A percentile compares a stretch with the other conserved stretches of the same genome.
These are phyloP conservation scores for Acorus gramineus DNA, from an alignment of 106 monocot genomes.

Conservation along the genomic window DNA sequence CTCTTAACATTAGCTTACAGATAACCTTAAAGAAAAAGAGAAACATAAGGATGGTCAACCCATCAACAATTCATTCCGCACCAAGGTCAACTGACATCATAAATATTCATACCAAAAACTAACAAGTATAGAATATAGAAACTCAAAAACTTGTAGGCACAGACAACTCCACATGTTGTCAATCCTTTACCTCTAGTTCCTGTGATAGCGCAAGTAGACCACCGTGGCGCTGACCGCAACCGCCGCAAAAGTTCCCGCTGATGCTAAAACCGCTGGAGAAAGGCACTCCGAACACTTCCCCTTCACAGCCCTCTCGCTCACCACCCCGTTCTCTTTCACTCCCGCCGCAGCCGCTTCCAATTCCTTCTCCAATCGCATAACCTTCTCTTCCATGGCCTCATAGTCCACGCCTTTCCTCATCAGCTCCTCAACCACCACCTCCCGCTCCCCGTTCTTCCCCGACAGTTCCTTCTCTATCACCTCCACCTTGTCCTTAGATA, in stretches of 20 bases:
- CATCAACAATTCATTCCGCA: no score
- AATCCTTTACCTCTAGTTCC: neutral
- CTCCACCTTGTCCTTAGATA: neutral
- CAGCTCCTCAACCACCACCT: neutral
- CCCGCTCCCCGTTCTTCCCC: slow-evolving; percentile 1
- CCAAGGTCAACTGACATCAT: no score
- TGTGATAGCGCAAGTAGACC: slow-evolving; percentile 1
- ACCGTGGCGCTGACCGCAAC: neutral
- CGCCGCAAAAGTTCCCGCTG: slow-evolving; percentile 3
- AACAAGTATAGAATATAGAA: no score
- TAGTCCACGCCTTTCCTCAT: neutral
- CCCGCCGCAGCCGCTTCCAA: neutral
- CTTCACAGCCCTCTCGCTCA: neutral
- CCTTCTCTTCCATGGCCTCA: neutral
- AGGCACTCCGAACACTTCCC: neutral
- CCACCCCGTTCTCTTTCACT: neutral
- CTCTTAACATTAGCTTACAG: no score
- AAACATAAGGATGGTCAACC: no score
- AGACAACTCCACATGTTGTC: no score
- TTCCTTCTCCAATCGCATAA: neutral
- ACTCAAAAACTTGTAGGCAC: no score
- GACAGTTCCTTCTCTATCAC: neutral
- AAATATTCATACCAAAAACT: no score
- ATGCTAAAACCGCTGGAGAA: neutral
- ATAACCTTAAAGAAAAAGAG: no score